Evolutionary conservation across 2,329 filamentous ascomycete genomes (phyloP).

Genomic region (Coleophoma cylindrospora): DNA sequence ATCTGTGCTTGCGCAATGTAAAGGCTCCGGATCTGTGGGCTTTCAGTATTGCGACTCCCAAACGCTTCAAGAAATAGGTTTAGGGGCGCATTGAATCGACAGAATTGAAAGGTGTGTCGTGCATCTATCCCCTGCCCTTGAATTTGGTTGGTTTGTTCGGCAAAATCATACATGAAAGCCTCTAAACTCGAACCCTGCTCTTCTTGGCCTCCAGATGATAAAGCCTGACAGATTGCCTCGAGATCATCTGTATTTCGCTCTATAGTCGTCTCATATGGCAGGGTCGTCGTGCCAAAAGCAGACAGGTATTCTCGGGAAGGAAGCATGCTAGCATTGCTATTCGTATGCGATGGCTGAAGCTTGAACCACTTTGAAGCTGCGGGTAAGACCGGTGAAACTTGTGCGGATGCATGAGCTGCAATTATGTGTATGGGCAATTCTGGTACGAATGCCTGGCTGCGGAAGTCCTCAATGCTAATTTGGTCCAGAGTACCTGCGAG

Average conservation of each 20-base stretch:
- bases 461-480: constrained; percentile 41
- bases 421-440: constrained; percentile 48
- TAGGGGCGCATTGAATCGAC: constrained; percentile 37
- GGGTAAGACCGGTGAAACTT: constrained; percentile 39
- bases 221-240: neutral
- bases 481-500: constrained; percentile 1
- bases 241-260: neutral
- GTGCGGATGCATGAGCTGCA: neutral
- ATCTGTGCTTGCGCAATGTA: constrained; percentile 86
- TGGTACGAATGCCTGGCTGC: constrained; percentile 43
- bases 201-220: neutral
- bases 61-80: constrained; percentile 18
- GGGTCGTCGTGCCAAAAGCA: constrained; percentile 38
- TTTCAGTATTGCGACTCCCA: neutral
- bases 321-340: neutral
- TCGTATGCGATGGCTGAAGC: neutral
- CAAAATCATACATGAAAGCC: neutral
- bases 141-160: neutral
- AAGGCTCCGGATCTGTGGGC: constrained; percentile 34
- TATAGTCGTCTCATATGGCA: constrained; percentile 53
- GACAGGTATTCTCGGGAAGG: constrained; percentile 26
- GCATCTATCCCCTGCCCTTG: neutral
- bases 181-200: neutral
- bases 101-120: constrained; percentile 28
- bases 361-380: constrained; percentile 57